Conservation (phyloP, 2,329 filamentous ascomycete genomes). For the Fusarium sp. region DNA sequence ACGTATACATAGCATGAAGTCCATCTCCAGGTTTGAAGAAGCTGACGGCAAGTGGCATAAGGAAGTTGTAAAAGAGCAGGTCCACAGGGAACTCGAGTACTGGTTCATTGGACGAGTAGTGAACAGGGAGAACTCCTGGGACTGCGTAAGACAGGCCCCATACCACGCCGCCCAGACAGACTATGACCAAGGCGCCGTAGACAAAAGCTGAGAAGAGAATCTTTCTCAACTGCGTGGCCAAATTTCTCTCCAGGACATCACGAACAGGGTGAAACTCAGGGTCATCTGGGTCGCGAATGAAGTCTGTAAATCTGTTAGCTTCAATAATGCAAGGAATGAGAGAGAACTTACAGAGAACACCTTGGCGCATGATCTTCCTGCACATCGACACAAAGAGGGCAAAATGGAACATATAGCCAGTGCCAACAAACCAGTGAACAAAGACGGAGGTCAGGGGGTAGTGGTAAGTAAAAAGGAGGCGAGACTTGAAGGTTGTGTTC, state of each 20-base stretch:
- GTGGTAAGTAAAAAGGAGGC: slow-evolving; percentile 78
- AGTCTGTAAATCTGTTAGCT: slow-evolving; percentile 65
- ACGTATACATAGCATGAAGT: slow-evolving; percentile 86
- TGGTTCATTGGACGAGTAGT: slow-evolving; percentile 92
- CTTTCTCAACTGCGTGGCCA: slow-evolving; percentile 92
- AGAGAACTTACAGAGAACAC: slow-evolving; percentile 81
- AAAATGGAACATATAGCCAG: slow-evolving; percentile 99
- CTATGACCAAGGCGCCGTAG: slow-evolving; percentile 89
- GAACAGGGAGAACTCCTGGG: slow-evolving; percentile 82
- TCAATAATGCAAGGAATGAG: not conserved
- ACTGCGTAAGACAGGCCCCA: slow-evolving; percentile 82
- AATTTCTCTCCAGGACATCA: slow-evolving; percentile 92
- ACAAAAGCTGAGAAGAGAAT: slow-evolving; percentile 96
- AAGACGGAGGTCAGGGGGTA: slow-evolving; percentile 92
- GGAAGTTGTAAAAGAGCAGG: slow-evolving; percentile 94
- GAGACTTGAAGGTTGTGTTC: slow-evolving; percentile 77
- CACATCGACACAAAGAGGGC: slow-evolving; percentile 99
- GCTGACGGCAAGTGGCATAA: slow-evolving; percentile 87
- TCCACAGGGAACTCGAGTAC: slow-evolving; percentile 95
- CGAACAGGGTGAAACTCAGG: slow-evolving; percentile 98
- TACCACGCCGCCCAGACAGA: slow-evolving; percentile 94
- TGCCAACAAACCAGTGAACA: slow-evolving; percentile 98
- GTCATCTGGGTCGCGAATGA: slow-evolving; percentile 97
- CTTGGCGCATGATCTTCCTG: slow-evolving; percentile 93
- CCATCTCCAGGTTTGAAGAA: slow-evolving; percentile 87